These are phyloP conservation scores for Cordyceps cateniannulata DNA, from an alignment of 2,329 filamentous ascomycete species.

Conservation along the genomic window DNA sequence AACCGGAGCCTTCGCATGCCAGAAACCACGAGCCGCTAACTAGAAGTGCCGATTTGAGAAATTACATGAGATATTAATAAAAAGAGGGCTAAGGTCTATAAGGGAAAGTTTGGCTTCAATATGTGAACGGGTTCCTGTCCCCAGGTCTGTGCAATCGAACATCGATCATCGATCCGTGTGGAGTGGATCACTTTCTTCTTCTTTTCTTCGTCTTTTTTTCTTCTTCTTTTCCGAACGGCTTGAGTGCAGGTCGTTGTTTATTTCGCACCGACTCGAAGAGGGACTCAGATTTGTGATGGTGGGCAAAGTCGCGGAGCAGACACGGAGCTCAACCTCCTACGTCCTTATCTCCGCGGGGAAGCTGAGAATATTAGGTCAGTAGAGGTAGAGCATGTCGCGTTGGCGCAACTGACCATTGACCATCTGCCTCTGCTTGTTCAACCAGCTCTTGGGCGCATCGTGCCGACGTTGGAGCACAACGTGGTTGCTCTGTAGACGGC, in stretches of 20 bases:
- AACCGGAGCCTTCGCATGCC: background rate
- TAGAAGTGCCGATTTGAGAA: background rate
- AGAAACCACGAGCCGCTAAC: background rate
- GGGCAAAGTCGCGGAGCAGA: conserved; percentile 5
- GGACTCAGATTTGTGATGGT: background rate
- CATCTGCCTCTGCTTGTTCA: conserved; percentile 74
- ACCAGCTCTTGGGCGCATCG: conserved; percentile 73
- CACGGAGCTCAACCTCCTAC: conserved; percentile 25
- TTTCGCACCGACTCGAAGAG: background rate
- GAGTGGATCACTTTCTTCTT: background rate
- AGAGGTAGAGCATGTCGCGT: conserved; percentile 38
- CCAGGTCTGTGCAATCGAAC: background rate
- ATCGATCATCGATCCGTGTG: background rate
- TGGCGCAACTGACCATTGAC: conserved; percentile 51
- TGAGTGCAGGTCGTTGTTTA: background rate
- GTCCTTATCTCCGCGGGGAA: conserved; percentile 40
- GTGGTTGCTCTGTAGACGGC: conserved; percentile 74
- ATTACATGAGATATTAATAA: background rate
- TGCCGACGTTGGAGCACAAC: conserved; percentile 69
- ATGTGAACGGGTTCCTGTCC: background rate
- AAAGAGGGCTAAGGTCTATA: background rate
- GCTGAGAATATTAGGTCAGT: conserved; percentile 36
- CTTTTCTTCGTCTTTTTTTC: background rate
- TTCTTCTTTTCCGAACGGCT: background rate
- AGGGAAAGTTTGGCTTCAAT: background rate